phyloP scores from a whole-genome alignment of 1,284 basidiomycete species.

The Ustilago loliicola region DNA sequence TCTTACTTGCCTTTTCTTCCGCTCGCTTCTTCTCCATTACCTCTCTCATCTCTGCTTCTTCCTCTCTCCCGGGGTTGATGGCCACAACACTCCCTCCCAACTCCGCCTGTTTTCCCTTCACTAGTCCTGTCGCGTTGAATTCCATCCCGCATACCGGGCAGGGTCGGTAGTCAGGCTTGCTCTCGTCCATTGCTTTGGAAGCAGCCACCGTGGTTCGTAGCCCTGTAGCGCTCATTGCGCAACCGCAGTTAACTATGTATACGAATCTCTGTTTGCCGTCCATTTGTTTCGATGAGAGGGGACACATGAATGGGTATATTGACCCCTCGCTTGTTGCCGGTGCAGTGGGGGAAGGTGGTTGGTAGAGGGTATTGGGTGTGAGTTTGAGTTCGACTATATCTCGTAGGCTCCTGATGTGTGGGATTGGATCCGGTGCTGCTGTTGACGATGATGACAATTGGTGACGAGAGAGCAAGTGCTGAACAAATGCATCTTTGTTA shows the following conservation, averaged over 20 bases:
- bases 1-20: constrained; percentile 22
- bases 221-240: constrained; percentile 62
- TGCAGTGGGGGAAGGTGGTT: constrained; percentile 27
- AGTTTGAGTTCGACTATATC: constrained; percentile 59
- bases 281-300: constrained; percentile 63
- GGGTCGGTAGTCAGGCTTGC: constrained; percentile 6
- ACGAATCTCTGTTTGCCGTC: constrained; percentile 65
- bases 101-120: constrained; percentile 30
- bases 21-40: constrained; percentile 42
- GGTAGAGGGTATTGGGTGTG: constrained; percentile 47
- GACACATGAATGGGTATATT: constrained; percentile 60
- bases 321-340: constrained; percentile 12
- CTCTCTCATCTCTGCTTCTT: constrained; percentile 46
- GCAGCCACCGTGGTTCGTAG: constrained; percentile 36
- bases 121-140: constrained; percentile 46
- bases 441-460: constrained; percentile 1
- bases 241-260: constrained; percentile 61
- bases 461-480: constrained; percentile 57
- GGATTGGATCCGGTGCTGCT: constrained; percentile 11
- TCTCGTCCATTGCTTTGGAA: not conserved
- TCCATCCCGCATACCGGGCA: constrained; percentile 58
- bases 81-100: constrained; percentile 46
- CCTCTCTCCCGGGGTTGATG: constrained; percentile 49
- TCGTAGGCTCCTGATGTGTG: constrained; percentile 62
- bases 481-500: constrained; percentile 67